phyloP scores from a whole-genome alignment of 2,329 filamentous ascomycete genomes.

The Alternaria triticimaculans region DNA sequence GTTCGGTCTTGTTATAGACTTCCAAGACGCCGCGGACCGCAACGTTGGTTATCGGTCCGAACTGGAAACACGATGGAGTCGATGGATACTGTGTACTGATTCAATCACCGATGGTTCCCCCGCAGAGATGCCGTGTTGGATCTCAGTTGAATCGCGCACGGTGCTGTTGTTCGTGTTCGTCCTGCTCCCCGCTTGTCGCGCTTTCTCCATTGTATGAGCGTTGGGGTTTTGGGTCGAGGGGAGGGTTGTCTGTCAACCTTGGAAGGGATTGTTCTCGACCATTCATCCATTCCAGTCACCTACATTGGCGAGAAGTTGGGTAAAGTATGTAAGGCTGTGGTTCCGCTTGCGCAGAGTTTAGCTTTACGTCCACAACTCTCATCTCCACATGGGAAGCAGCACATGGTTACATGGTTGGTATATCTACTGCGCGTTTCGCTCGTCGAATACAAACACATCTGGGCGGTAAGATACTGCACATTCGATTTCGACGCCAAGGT shows the following conservation, averaged over 20 bases:
- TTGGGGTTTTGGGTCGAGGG: background rate
- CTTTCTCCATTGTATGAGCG: background rate
- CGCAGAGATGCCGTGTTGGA: background rate
- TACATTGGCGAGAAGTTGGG: background rate
- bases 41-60: constrained; percentile 4
- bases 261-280: no score
- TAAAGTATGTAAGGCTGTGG: background rate
- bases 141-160: background rate
- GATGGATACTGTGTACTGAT: background rate
- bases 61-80: background rate
- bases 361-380: background rate
- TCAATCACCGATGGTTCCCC: background rate
- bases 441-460: background rate
- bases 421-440: background rate
- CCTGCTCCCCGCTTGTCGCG: background rate
- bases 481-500: background rate
- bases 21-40: background rate
- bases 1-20: background rate
- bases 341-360: background rate
- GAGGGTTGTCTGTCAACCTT: background rate
- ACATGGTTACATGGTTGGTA: background rate
- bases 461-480: background rate
- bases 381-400: background rate
- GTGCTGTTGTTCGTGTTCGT: background rate
- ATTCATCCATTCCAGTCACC: background rate